Evolutionary conservation across 257 asterid species (phyloP).

Genomic region (Echium plantagineum): DNA sequence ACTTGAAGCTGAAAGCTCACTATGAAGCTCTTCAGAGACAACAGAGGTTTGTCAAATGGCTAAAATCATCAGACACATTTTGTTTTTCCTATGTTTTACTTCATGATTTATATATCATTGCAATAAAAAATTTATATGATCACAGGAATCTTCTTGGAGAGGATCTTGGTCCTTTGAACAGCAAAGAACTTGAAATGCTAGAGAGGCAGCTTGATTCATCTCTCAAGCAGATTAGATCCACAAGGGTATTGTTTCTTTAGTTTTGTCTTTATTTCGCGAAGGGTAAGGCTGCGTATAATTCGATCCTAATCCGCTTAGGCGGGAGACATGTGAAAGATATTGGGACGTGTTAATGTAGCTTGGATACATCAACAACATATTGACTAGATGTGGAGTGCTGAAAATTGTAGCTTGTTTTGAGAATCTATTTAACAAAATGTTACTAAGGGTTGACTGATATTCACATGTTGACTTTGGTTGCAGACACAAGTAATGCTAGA

Average conservation of each 20-base stretch:
- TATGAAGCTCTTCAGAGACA: constrained; percentile 90
- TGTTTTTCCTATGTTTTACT: background rate
- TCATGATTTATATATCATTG: too few relatives aligned
- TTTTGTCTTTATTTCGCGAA: background rate
- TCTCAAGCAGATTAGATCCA: constrained; percentile 90
- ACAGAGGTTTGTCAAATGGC: constrained; percentile 45
- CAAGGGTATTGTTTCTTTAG: constrained; percentile 37
- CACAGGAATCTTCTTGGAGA: constrained; percentile 90
- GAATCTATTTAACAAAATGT: background rate
- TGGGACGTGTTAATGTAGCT: too few relatives aligned
- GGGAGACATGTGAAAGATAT: too few relatives aligned
- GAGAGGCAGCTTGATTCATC: constrained; percentile 94
- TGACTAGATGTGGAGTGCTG: background rate
- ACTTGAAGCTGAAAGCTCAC: constrained; percentile 88
- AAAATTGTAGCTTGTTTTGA: background rate
- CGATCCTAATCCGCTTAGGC: too few relatives aligned
- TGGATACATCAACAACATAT: too few relatives aligned
- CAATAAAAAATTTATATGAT: background rate
- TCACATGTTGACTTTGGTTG: constrained; percentile 7
- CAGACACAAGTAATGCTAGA: constrained; percentile 98
- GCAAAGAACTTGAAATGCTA: constrained; percentile 92
- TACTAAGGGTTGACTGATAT: background rate
- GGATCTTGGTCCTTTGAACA: constrained; percentile 90
- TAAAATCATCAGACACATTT: background rate
- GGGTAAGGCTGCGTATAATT: too few relatives aligned